Base-by-base conservation (phyloP, 805 yeast species). In the Saccharomycopsis fermentans region DNA sequence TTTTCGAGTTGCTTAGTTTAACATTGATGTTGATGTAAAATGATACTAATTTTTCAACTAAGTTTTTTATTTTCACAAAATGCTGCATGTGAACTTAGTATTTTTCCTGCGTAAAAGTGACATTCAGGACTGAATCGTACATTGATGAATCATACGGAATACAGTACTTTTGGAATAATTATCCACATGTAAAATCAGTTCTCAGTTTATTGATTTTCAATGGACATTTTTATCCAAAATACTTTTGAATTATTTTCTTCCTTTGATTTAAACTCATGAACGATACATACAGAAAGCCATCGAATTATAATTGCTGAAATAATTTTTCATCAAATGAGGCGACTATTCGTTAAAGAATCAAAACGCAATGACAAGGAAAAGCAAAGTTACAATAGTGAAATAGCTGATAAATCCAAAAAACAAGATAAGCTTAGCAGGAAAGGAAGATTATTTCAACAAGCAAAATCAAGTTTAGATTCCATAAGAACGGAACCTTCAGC, bases 11-110 rank as follows among this genome's bases (percentile, higher is more conserved):
- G n/a, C n/a, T n/a, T n/a, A n/a, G n/a, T n/a, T n/a, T n/a, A n/a
- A n/a, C n/a, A n/a, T n/a, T 8, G 65, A 77, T 40, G 73, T 68
- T 55, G 69, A 69, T 1, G 27, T 34, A 66, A 2, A 79, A 76
- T 63, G 69, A 71, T 1, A 59, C 3, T 19, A 17, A 37, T 9
- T 2, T 37, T 24, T 21, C 12, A 43, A 11, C 24, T 19, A 6
- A 24, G 16, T 11, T 43, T 43, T 43, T 24, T 6, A 17, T 21
- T 21, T 11, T 8, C 29, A 24, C 50, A 43, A 27, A 24, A n/a
- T 43, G 2, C 50, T n/a, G 50, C 14, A 24, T 9, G n/a, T 19
- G 24, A 19, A 17, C 4, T 21, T 16, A 9, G 4, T 43, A 43
- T 21, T 21, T 9, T n/a, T 32, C 50, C 24, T 29, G 24, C 29